These are phyloP conservation scores for Aspergillus cejpii DNA, from an alignment of 2,329 filamentous ascomycete species.

Conservation along the genomic window DNA sequence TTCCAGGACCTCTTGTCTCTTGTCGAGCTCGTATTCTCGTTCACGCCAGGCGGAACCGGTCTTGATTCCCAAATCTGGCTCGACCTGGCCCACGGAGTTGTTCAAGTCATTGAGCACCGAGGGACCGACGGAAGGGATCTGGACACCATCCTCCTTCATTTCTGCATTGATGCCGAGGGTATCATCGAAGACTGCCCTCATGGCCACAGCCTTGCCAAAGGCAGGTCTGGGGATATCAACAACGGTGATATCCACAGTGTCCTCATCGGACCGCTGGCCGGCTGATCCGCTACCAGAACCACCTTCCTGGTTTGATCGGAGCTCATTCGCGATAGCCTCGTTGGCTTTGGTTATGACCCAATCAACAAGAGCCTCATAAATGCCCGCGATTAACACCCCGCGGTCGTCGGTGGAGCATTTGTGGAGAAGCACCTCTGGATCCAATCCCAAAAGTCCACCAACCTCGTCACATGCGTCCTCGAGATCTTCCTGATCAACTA, in stretches of 20 bases:
- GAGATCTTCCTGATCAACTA: conserved; percentile 74
- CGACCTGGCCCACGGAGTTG: conserved; percentile 67
- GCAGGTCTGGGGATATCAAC: conserved; percentile 75
- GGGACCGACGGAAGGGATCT: conserved; percentile 64
- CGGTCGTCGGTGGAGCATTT: conserved; percentile 82
- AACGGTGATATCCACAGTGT: conserved; percentile 82
- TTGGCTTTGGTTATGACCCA: conserved; percentile 92
- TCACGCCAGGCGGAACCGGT: conserved; percentile 62
- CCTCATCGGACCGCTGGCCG: conserved; percentile 63
- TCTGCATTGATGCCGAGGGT: conserved; percentile 87
- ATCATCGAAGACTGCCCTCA: conserved; percentile 90
- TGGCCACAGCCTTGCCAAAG: conserved; percentile 78
- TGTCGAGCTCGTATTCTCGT: conserved; percentile 71
- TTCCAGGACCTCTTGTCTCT: conserved; percentile 74
- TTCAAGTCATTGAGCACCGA: conserved; percentile 85
- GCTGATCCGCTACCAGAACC: conserved; percentile 59
- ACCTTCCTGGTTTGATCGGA: conserved; percentile 58
- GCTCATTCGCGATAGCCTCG: conserved; percentile 68
- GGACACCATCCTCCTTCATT: conserved; percentile 92
- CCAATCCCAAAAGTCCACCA: conserved; percentile 73
- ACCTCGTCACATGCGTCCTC: conserved; percentile 88
- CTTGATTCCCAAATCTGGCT: conserved; percentile 70
- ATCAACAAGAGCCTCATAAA: conserved; percentile 92
- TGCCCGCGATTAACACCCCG: conserved; percentile 69
- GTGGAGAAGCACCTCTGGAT: conserved; percentile 70